Evolutionary conservation across 257 asterid species (phyloP).

Genomic region (Nicotiana attenuata): DNA sequence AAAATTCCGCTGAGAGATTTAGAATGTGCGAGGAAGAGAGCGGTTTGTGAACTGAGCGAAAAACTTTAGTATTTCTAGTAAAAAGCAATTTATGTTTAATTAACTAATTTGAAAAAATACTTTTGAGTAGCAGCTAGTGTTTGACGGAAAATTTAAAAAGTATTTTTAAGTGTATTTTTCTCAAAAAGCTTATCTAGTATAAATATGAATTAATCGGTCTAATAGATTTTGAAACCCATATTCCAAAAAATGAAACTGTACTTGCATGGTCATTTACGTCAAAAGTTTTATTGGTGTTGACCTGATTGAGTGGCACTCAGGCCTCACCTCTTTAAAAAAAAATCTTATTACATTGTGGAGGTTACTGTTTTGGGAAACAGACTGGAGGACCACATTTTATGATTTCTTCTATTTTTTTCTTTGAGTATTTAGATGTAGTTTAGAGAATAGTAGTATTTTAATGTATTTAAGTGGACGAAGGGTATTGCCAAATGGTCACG

Average conservation of each 20-base stretch:
- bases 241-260: neutral
- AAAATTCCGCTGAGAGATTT: no score
- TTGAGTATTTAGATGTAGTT: neutral
- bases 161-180: no score
- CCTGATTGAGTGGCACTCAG: neutral
- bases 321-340: neutral
- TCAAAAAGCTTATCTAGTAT: neutral
- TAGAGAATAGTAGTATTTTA: neutral
- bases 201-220: neutral
- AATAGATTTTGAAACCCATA: neutral
- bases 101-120: no score
- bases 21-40: no score
- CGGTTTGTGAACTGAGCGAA: no score
- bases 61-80: no score
- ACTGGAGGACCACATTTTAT: conserved; percentile 1
- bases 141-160: no score
- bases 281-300: neutral
- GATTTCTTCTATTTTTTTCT: neutral
- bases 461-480: neutral
- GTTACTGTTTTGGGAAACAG: neutral
- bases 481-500: conserved; percentile 9
- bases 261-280: neutral
- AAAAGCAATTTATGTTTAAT: no score
- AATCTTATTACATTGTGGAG: neutral
- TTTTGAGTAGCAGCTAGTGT: no score